These are phyloP conservation scores for Alternaria sp. DNA, from an alignment of 2,329 filamentous ascomycete genomes.

Conservation along the genomic window DNA sequence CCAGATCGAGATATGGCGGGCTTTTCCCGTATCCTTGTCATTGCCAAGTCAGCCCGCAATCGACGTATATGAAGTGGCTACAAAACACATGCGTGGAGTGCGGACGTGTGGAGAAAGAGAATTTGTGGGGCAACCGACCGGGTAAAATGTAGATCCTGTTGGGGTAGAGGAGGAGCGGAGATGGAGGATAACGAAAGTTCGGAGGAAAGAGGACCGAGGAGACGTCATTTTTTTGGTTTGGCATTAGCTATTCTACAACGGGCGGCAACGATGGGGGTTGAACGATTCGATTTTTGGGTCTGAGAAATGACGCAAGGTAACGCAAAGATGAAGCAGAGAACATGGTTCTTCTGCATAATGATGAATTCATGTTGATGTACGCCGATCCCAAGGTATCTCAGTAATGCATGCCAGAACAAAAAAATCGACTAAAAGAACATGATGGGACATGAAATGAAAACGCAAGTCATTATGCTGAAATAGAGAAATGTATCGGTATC, in stretches of 20 bases:
- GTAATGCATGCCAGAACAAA: background rate
- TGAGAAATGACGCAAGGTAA: background rate
- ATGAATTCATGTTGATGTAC: background rate
- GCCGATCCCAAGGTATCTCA: constrained; percentile 15
- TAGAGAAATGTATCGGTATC: background rate
- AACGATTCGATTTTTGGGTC: background rate
- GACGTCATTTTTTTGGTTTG: background rate
- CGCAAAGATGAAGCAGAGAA: background rate
- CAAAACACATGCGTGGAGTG: background rate
- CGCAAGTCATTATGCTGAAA: background rate
- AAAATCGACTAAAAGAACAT: background rate
- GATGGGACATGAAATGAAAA: background rate
- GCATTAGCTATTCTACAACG: background rate
- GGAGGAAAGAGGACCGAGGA: background rate
- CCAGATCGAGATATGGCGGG: background rate
- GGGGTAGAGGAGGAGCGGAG: background rate
- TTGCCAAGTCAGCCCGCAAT: constrained; percentile 26
- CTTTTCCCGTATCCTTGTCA: constrained; percentile 6
- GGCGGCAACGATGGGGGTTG: background rate
- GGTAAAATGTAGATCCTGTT: background rate
- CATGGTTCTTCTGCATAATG: background rate
- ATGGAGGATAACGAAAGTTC: background rate
- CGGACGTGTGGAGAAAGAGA: background rate
- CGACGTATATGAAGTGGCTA: constrained; percentile 24
- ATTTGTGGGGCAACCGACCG: background rate